Conservation (phyloP, 768 basidiomycete species). For the Boletus insuetus region DNA sequence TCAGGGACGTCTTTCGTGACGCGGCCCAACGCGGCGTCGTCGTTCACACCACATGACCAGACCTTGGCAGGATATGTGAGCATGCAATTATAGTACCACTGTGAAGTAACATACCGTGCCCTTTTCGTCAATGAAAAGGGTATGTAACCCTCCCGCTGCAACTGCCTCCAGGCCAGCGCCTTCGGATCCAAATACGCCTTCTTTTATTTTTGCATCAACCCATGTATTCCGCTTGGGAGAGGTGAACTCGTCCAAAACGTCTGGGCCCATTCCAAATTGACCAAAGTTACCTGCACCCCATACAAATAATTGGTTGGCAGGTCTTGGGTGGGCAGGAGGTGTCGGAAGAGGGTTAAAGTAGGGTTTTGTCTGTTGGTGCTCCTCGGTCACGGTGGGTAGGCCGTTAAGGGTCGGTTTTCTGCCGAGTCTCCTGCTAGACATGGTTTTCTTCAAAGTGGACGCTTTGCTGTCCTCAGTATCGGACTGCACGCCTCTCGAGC, state of each 20-base stretch:
- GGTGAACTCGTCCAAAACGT: constrained; percentile 63
- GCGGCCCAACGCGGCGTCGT: constrained; percentile 85
- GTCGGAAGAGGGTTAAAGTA: constrained; percentile 67
- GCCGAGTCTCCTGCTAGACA: constrained; percentile 26
- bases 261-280: constrained; percentile 89
- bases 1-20: constrained; percentile 59
- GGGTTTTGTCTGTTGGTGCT: constrained; percentile 44
- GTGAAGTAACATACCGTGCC: constrained; percentile 67
- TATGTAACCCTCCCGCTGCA: constrained; percentile 85
- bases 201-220: constrained; percentile 72
- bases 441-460: constrained; percentile 24
- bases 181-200: constrained; percentile 66
- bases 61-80: constrained; percentile 43
- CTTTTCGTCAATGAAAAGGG: constrained; percentile 82
- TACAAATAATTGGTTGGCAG: constrained; percentile 71
- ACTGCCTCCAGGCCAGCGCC: constrained; percentile 81
- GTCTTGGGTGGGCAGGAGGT: constrained; percentile 54
- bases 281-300: constrained; percentile 96
- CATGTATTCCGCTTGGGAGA: constrained; percentile 76
- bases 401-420: constrained; percentile 33
- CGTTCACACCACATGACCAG: constrained; percentile 86
- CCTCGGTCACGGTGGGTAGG: constrained; percentile 29
- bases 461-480: constrained; percentile 40
- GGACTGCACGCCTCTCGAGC: constrained; percentile 38
- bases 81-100: neutral